phyloP scores from a whole-genome alignment of 202 grass and related monocot species.

The Setaria italica region DNA sequence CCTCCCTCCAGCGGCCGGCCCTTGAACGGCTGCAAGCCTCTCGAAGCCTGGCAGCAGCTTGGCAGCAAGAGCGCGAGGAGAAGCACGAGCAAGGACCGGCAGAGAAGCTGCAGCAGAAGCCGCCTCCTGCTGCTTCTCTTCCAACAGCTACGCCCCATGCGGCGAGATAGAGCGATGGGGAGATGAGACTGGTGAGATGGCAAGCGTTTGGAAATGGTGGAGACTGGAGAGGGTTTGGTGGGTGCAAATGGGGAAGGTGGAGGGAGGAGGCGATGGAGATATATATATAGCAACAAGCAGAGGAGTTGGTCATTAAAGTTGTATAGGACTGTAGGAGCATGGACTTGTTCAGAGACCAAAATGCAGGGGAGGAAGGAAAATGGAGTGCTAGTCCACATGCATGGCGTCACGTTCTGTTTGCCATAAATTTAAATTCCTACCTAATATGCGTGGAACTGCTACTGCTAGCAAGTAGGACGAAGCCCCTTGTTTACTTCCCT shows the following conservation, averaged over 20 bases:
- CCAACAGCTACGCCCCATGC: constrained; percentile 19
- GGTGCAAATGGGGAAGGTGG: constrained; percentile 30
- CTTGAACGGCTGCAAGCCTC: constrained; percentile 62
- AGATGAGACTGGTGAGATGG: background rate
- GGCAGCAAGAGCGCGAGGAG: constrained; percentile 31
- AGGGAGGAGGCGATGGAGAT: constrained; percentile 5
- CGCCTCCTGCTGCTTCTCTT: background rate
- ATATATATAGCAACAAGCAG: background rate
- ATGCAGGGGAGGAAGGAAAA: background rate
- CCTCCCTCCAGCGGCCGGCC: constrained; percentile 48
- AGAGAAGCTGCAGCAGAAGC: constrained; percentile 13
- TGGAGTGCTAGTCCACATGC: background rate
- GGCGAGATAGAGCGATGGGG: background rate
- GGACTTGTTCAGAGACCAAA: constrained; percentile 17
- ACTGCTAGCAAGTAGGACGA: background rate
- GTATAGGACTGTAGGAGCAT: constrained; percentile 38
- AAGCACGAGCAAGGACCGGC: constrained; percentile 47
- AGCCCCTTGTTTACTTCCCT: too few species aligned
- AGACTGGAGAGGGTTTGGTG: constrained; percentile 15
- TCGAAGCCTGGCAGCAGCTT: constrained; percentile 60
- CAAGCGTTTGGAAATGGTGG: background rate
- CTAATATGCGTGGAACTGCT: background rate
- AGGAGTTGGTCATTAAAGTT: constrained; percentile 19
- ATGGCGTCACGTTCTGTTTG: background rate
- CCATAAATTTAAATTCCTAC: background rate